Conservation (phyloP, 768 basidiomycete genomes). For the Pulveroboletus sp. region DNA sequence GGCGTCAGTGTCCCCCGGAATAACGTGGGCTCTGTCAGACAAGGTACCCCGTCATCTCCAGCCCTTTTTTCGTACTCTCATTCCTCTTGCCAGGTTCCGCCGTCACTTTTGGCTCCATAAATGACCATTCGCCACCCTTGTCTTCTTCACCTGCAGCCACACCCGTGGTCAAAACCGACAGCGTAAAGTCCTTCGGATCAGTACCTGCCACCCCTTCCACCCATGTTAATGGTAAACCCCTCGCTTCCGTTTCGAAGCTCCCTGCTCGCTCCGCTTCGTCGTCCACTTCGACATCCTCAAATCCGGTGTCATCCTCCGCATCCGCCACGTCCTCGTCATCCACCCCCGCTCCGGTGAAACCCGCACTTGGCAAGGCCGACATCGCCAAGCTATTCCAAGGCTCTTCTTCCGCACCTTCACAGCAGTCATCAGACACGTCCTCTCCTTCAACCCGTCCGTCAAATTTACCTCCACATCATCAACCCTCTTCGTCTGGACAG, state of each 20-base stretch:
- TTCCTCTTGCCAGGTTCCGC: constrained; percentile 46
- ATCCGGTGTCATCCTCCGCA: constrained; percentile 31
- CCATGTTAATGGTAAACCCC: constrained; percentile 63
- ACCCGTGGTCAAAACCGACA: constrained; percentile 61
- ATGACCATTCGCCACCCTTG: constrained; percentile 71
- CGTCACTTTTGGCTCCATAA: constrained; percentile 90
- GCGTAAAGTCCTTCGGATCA: constrained; percentile 80
- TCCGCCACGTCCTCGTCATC: constrained; percentile 34
- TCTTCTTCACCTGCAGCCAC: constrained; percentile 79
- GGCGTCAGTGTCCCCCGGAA: constrained; percentile 70
- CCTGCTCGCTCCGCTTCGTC: constrained; percentile 25
- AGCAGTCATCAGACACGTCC: constrained; percentile 51
- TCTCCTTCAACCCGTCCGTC: constrained; percentile 57
- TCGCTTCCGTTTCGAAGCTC: constrained; percentile 42
- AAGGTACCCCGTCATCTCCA: constrained; percentile 45
- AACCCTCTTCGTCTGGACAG: constrained; percentile 35
- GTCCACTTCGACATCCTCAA: constrained; percentile 24
- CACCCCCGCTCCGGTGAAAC: constrained; percentile 33
- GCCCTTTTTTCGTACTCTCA: constrained; percentile 1
- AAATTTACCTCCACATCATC: constrained; percentile 48
- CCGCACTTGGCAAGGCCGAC: constrained; percentile 34
- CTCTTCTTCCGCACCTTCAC: constrained; percentile 39
- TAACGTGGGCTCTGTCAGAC: constrained; percentile 62
- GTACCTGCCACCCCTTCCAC: constrained; percentile 51
- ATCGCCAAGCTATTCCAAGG: constrained; percentile 42